Conservation (phyloP, 257 asterid species). For the Paraleonurus japonicus region DNA sequence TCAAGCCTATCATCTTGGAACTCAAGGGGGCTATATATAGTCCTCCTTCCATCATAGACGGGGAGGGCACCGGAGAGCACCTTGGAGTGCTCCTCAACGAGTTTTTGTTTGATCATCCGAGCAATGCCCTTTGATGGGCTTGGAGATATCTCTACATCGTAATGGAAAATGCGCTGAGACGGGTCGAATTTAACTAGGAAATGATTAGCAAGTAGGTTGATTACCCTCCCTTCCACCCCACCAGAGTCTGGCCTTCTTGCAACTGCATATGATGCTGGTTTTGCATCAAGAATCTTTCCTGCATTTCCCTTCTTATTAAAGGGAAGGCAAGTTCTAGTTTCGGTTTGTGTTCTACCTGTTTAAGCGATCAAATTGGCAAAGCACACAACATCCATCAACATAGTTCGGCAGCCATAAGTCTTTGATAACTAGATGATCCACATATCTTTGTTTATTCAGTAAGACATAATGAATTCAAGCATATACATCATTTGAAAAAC, state of each 20-base stretch:
- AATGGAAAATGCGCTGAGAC: slow-evolving; percentile 67
- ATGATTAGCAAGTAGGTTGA: slow-evolving; percentile 85
- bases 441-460: not conserved
- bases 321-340: not conserved
- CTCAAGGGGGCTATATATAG: slow-evolving; percentile 73
- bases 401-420: not conserved
- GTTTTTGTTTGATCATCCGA: slow-evolving; percentile 60
- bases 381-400: not conserved
- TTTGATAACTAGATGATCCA: not conserved
- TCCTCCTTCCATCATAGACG: slow-evolving; percentile 78
- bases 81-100: slow-evolving; percentile 56
- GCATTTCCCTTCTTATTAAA: slow-evolving; percentile 32
- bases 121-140: slow-evolving; percentile 80
- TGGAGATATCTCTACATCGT: slow-evolving; percentile 84
- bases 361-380: not conserved
- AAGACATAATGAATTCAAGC: too few relatives aligned
- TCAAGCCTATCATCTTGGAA: slow-evolving; percentile 70
- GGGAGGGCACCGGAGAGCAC: slow-evolving; percentile 60
- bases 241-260: slow-evolving; percentile 95
- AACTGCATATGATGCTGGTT: slow-evolving; percentile 41
- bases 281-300: slow-evolving; percentile 31
- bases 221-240: slow-evolving; percentile 74
- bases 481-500: not conserved
- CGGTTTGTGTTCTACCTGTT: slow-evolving; percentile 6
- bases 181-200: slow-evolving; percentile 72